These are phyloP conservation scores for Fusarium continuum DNA, from an alignment of 2,329 filamentous ascomycete genomes.

Conservation along the genomic window DNA sequence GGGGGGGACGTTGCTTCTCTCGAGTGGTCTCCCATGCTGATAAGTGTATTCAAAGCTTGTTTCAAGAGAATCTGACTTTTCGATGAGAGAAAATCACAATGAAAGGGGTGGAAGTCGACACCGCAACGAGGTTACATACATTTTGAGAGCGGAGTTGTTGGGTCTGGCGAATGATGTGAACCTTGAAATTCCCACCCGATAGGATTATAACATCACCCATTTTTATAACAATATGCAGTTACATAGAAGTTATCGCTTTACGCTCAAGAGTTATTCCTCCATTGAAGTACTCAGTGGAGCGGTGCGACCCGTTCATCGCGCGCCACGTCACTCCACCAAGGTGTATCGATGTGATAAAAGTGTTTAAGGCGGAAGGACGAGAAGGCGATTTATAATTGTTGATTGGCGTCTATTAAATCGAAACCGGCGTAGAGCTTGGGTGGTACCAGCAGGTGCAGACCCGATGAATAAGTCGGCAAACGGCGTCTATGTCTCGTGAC, in stretches of 20 bases:
- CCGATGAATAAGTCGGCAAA: too few species aligned
- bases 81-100: background rate
- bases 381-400: too few species aligned
- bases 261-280: accelerated
- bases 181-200: background rate
- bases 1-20: background rate
- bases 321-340: background rate
- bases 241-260: background rate
- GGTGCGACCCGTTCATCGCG: background rate
- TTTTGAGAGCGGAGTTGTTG: background rate
- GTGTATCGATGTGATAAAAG: too few species aligned
- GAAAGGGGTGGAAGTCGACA: background rate
- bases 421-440: too few species aligned
- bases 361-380: too few species aligned
- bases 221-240: background rate
- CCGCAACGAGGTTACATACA: background rate
- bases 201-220: background rate
- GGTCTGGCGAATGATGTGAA: background rate
- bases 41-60: accelerated
- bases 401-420: too few species aligned
- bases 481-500: too few species aligned
- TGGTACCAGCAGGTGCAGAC: too few species aligned
- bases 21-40: background rate
- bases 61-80: background rate
- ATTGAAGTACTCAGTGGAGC: background rate